phyloP scores from a whole-genome alignment of 345 rosid species.

The Tarenaya hassleriana region DNA sequence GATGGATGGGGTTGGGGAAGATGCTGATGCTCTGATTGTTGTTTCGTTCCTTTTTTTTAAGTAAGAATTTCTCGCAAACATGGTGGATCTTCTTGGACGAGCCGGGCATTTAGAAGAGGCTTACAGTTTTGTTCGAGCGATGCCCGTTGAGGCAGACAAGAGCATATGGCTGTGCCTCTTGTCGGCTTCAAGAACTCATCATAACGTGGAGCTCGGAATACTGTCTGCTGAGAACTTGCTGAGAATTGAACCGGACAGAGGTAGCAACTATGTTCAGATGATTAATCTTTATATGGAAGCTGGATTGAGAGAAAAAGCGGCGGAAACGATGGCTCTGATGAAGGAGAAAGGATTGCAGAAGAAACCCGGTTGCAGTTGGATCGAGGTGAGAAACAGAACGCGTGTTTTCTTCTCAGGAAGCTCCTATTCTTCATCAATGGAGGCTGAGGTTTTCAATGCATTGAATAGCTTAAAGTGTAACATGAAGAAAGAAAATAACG shows the following conservation, averaged over 20 bases:
- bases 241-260: constrained; percentile 47
- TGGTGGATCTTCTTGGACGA: constrained; percentile 78
- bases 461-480: constrained; percentile 35
- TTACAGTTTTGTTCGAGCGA: constrained; percentile 41
- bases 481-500: constrained; percentile 32
- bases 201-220: constrained; percentile 53
- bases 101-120: constrained; percentile 60
- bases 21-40: no score
- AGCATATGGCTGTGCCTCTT: constrained; percentile 70
- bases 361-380: constrained; percentile 80
- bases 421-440: constrained; percentile 33
- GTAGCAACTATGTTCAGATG: constrained; percentile 56
- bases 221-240: constrained; percentile 51
- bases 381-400: constrained; percentile 39
- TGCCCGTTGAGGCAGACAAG: constrained; percentile 50
- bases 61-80: constrained; percentile 51
- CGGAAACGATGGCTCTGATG: constrained; percentile 43
- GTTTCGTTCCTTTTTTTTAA: no score
- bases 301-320: constrained; percentile 52
- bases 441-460: constrained; percentile 36
- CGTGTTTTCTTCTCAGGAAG: constrained; percentile 58
- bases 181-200: constrained; percentile 53
- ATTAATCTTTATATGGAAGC: constrained; percentile 65
- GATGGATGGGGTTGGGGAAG: no score
- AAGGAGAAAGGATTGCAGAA: constrained; percentile 63